phyloP scores from a whole-genome alignment of 306 rosid species.

The Inga oerstediana region DNA sequence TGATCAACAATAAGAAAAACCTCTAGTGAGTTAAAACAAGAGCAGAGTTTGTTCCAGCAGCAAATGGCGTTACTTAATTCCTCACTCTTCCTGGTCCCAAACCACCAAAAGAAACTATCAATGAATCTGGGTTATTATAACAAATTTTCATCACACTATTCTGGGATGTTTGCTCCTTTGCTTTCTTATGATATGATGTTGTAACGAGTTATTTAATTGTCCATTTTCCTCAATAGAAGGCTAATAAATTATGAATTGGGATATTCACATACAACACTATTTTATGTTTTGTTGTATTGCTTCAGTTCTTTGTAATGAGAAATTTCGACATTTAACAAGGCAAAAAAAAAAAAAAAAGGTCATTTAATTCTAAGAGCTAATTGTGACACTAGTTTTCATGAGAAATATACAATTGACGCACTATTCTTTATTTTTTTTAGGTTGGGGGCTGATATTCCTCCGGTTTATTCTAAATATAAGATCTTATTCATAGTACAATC shows the following conservation, averaged over 20 bases:
- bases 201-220: not conserved
- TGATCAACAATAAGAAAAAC: not conserved
- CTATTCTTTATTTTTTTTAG: too few species aligned
- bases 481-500: too few species aligned
- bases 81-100: not conserved
- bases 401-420: not conserved
- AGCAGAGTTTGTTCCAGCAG: constrained; percentile 42
- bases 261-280: not conserved
- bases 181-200: not conserved
- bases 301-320: not conserved
- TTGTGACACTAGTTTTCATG: not conserved
- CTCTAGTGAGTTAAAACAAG: constrained; percentile 35
- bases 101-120: not conserved
- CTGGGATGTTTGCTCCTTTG: not conserved
- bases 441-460: too few species aligned
- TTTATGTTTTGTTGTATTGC: too few species aligned
- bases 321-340: not conserved
- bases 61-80: constrained; percentile 20
- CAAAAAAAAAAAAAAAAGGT: too few species aligned
- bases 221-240: too few species aligned
- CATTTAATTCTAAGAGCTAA: not conserved
- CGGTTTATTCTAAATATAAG: too few species aligned
- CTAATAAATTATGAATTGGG: too few species aligned
- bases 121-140: not conserved
- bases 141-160: not conserved